phyloP scores from a whole-genome alignment of 768 basidiomycete species.

The Mycena vitilis region DNA sequence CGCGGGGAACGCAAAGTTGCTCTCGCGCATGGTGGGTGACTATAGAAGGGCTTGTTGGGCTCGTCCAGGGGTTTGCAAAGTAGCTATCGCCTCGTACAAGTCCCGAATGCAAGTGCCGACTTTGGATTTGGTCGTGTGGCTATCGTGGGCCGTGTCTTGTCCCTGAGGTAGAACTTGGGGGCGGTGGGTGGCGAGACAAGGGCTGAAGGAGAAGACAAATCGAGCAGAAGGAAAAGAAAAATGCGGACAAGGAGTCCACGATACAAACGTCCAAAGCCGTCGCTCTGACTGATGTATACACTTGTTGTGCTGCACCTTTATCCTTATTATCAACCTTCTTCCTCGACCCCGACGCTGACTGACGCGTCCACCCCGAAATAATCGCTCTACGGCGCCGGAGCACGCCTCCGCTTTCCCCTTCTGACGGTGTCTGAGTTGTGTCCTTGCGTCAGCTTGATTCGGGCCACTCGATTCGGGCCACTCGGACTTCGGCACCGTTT shows the following conservation, averaged over 20 bases:
- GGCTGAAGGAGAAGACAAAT: slow-evolving; percentile 3
- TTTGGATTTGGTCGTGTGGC: background rate
- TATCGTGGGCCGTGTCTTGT: background rate
- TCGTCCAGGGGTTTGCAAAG: slow-evolving; percentile 12
- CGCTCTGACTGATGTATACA: slow-evolving; percentile 8
- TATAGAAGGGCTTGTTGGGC: background rate
- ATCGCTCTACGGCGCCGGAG: background rate
- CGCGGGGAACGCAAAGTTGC: slow-evolving; percentile 93
- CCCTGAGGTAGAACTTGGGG: background rate
- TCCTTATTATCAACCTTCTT: background rate
- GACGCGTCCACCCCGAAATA: background rate
- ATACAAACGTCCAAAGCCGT: slow-evolving; percentile 3
- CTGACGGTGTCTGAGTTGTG: background rate
- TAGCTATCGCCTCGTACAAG: slow-evolving; percentile 11
- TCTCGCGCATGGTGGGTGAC: slow-evolving; percentile 79
- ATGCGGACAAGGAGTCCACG: background rate
- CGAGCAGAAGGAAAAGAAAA: slow-evolving; percentile 10
- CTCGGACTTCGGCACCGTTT: background rate
- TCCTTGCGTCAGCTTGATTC: no score
- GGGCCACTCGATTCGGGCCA: no score
- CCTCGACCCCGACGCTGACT: background rate
- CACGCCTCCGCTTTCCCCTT: background rate
- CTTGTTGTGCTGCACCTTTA: background rate
- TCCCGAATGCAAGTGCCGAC: background rate
- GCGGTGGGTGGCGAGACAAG: background rate